Conservation (phyloP, 2,329 filamentous ascomycete genomes). For the Fusarium decemcellulare region DNA sequence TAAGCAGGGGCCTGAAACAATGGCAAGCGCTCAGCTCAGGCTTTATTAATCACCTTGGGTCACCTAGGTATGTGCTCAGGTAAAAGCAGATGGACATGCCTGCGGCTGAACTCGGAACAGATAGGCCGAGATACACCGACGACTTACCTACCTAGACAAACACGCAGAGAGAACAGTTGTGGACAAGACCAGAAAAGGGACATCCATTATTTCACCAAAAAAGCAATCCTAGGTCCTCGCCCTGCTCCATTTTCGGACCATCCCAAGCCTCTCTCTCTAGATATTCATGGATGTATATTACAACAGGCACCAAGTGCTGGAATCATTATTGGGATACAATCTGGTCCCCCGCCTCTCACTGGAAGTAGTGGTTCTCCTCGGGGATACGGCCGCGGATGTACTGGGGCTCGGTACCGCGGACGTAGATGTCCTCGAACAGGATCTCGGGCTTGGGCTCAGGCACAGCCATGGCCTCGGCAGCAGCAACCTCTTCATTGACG, state of each 20-base stretch:
- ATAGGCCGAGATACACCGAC: slow-evolving; percentile 32
- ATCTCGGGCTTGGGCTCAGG: slow-evolving; percentile 87
- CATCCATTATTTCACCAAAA: slow-evolving; percentile 44
- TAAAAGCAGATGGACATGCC: background rate
- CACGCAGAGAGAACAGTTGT: background rate
- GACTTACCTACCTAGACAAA: background rate
- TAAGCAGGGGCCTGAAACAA: no score
- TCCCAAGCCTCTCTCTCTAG: slow-evolving; percentile 41
- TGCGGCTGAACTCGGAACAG: slow-evolving; percentile 23
- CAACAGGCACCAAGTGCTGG: slow-evolving; percentile 48
- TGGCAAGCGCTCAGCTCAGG: no score
- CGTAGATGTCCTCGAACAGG: slow-evolving; percentile 77
- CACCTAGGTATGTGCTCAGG: slow-evolving; percentile 9
- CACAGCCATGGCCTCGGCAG: slow-evolving; percentile 87
- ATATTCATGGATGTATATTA: slow-evolving; percentile 52
- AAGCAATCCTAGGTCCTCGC: slow-evolving; percentile 38
- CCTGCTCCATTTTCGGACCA: slow-evolving; percentile 45
- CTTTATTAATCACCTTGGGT: background rate
- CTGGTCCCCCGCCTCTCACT: slow-evolving; percentile 35
- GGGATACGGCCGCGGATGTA: slow-evolving; percentile 46
- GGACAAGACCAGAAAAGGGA: slow-evolving; percentile 18
- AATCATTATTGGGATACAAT: slow-evolving; percentile 50
- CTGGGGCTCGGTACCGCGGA: slow-evolving; percentile 45
- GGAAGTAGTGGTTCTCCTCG: slow-evolving; percentile 43
- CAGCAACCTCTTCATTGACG: slow-evolving; percentile 91